These are phyloP conservation scores for Telfairia occidentalis DNA, from an alignment of 331 rosid genomes.

Conservation along the genomic window DNA sequence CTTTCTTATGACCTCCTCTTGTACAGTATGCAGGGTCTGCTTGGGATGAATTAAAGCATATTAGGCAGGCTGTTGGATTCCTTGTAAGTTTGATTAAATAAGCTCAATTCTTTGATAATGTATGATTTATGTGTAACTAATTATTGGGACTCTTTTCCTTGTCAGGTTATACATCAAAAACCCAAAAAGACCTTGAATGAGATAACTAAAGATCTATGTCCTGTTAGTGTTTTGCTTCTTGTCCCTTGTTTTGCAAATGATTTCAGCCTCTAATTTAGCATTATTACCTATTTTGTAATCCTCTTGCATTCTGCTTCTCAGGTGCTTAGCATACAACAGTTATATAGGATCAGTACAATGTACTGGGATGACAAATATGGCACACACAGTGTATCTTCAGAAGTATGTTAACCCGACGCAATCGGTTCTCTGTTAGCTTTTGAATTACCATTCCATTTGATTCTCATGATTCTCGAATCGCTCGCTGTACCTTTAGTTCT, in stretches of 20 bases:
- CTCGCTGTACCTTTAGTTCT: neutral
- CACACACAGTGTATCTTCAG: conserved; percentile 91
- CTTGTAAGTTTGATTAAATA: conserved; percentile 10
- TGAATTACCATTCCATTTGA: neutral
- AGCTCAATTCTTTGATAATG: neutral
- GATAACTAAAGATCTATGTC: conserved; percentile 90
- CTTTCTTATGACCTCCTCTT: conserved; percentile 17
- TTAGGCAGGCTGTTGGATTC: conserved; percentile 97
- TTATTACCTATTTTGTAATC: conserved; percentile 3
- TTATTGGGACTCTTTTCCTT: conserved; percentile 11
- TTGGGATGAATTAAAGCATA: conserved; percentile 92
- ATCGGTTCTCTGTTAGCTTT: neutral
- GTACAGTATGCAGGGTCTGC: conserved; percentile 84
- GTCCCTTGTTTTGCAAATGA: neutral
- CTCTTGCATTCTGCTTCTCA: conserved; percentile 16
- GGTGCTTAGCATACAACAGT: conserved; percentile 95
- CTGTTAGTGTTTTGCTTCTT: conserved; percentile 41
- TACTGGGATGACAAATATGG: conserved; percentile 99
- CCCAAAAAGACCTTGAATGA: conserved; percentile 86
- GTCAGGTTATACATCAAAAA: conserved; percentile 94
- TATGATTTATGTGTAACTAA: neutral
- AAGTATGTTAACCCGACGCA: conserved; percentile 40
- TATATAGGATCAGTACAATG: conserved; percentile 97
- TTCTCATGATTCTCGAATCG: neutral
- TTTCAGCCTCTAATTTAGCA: neutral